phyloP scores from a whole-genome alignment of 2,329 filamentous ascomycete species.

The Harringtonia lauricola region DNA sequence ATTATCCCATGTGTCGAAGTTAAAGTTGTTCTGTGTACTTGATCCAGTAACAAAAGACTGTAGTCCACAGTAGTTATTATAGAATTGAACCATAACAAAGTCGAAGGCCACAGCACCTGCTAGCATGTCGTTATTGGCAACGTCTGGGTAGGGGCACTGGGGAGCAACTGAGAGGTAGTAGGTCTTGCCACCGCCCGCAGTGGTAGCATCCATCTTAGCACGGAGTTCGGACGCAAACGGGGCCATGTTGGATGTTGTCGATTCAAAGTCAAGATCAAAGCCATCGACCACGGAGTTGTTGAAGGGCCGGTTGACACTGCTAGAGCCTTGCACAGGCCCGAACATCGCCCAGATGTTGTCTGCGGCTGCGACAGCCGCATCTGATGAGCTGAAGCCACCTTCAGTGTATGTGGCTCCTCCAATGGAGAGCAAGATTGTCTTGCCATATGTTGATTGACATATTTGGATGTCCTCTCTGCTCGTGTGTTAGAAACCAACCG shows the following conservation, averaged over 20 bases:
- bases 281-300: constrained; percentile 56
- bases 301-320: constrained; percentile 50
- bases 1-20: constrained; percentile 52
- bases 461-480: constrained; percentile 36
- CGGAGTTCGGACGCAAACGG: constrained; percentile 50
- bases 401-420: constrained; percentile 61
- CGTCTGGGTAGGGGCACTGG: constrained; percentile 57
- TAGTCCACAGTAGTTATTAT: constrained; percentile 57
- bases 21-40: constrained; percentile 40
- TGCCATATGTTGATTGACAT: constrained; percentile 52
- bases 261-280: constrained; percentile 69
- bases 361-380: constrained; percentile 43
- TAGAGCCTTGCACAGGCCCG: constrained; percentile 39
- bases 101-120: constrained; percentile 43
- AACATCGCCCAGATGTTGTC: constrained; percentile 60
- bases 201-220: constrained; percentile 38
- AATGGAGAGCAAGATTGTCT: constrained; percentile 62
- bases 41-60: constrained; percentile 35
- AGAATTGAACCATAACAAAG: constrained; percentile 54
- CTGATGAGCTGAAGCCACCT: constrained; percentile 48
- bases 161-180: constrained; percentile 56
- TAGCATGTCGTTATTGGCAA: constrained; percentile 45
- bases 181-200: constrained; percentile 32
- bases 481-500: background rate
- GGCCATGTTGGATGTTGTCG: constrained; percentile 44